Evolutionary conservation across 306 rosid species (phyloP), one percentile per base, ranked within the genome.

Genomic region (Amphicarpaea edgeworthii): DNA sequence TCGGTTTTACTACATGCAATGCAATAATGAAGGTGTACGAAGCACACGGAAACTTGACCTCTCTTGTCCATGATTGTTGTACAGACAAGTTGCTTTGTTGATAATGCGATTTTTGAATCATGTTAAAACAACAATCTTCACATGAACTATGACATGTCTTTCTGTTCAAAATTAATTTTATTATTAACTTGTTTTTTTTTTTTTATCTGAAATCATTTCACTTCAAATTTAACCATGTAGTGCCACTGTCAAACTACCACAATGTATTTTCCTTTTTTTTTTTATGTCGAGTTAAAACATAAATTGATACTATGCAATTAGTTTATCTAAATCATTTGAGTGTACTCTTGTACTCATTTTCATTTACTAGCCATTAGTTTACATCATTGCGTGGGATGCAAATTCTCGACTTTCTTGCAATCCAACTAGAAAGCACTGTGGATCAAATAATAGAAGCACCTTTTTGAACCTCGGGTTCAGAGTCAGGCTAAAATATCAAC

Each of bases 391-490:
- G 32, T 19, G 64, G 30, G 66, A 72, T 38, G 54, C 32, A 67
- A 65, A 10, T 38, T 67, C 20, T 30, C 40, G 38, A 57, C 19
- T 60, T 68, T 78, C 37, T 41, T 42, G 68, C 16, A 41, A 61
- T 60, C 74, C 74, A 70, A 55, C 71, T 59, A 50, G 43, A 72
- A 72, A 47, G 28, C 82, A 66, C 68, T 40, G 71, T 37, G 46
- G 42, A 61, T 73, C 79, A 75, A 77, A 83, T 78, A 77, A 78
- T 78, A 78, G 77, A 55, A 67, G 75, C 47, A 4, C 28, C 79
- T 32, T 64, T 72, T 41, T 68, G 42, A 47, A 60, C 45, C 60
- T 50, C 62, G 8, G 57, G 66, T n/a, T 34, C 65, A n/a, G 78
- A 59, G 66, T 57, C 21, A 15, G 42, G 63, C 12, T 65, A 72